Conservation (phyloP, 75 land plant genomes). For the Adiantum capillusveneris region DNA sequence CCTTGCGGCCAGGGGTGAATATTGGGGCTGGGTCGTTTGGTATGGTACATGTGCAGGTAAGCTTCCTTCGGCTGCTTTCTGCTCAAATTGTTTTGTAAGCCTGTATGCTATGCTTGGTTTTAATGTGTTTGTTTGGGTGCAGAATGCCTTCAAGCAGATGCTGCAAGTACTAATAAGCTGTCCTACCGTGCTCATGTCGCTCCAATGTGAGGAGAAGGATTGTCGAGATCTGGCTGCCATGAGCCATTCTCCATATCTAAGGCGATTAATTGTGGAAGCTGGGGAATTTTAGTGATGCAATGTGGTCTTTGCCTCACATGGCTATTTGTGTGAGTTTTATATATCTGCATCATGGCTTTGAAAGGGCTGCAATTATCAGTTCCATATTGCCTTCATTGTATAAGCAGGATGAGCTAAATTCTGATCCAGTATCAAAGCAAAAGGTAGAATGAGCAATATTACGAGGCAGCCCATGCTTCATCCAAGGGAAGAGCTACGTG, state of each 20-base stretch:
- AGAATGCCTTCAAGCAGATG: conserved; percentile 5
- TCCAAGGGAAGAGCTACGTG: no score
- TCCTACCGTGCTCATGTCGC: neutral
- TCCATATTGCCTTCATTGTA: neutral
- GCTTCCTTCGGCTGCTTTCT: neutral
- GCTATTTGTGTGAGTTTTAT: no score
- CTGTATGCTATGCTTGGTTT: neutral
- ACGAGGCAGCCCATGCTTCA: no score
- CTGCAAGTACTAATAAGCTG: neutral
- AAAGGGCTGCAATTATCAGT: neutral
- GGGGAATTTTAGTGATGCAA: neutral
- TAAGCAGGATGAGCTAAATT: neutral
- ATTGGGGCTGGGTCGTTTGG: conserved; percentile 42
- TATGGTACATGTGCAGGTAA: conserved; percentile 39
- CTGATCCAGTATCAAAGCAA: neutral
- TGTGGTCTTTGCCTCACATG: neutral
- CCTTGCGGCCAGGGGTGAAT: conserved; percentile 37
- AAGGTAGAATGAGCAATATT: neutral
- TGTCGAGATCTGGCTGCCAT: conserved; percentile 1
- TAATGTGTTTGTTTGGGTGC: neutral
- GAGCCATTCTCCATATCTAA: neutral
- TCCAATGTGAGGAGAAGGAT: conserved; percentile 1
- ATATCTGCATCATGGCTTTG: neutral
- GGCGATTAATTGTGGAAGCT: neutral
- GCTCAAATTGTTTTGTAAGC: neutral